Conservation (phyloP, 2,329 filamentous ascomycete species). For the Trichophyton equinum region DNA sequence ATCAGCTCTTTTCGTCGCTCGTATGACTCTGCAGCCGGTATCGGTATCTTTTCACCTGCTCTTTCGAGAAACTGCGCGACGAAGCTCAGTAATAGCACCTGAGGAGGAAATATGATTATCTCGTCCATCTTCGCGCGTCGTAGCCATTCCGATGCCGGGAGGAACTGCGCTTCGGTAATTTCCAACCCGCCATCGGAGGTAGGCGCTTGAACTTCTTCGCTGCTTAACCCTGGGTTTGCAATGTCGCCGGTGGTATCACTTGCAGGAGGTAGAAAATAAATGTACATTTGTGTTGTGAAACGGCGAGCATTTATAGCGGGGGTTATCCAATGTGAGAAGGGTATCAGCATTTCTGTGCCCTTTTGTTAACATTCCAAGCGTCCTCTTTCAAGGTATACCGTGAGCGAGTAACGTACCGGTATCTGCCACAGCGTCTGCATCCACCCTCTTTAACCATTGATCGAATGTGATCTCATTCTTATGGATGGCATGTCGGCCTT, state of each 20-base stretch:
- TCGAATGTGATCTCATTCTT: conserved; percentile 50
- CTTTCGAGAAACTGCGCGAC: conserved; percentile 38
- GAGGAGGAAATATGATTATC: conserved; percentile 81
- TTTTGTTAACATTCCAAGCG: neutral
- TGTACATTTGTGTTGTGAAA: conserved; percentile 94
- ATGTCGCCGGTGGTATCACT: conserved; percentile 19
- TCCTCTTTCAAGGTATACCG: neutral
- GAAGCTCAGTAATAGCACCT: conserved; percentile 51
- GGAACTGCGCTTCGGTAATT: conserved; percentile 66
- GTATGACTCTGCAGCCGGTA: conserved; percentile 20
- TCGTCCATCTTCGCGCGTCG: conserved; percentile 48
- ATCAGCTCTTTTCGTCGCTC: conserved; percentile 33
- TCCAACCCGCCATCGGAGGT: conserved; percentile 58
- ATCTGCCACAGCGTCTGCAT: conserved; percentile 39
- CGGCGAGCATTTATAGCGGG: conserved; percentile 55
- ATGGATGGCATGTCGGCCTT: conserved; percentile 58
- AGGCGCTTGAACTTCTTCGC: conserved; percentile 53
- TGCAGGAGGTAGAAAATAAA: conserved; percentile 69
- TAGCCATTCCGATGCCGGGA: conserved; percentile 58
- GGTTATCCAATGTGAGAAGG: conserved; percentile 89
- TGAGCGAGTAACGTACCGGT: conserved; percentile 34
- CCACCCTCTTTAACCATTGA: conserved; percentile 45
- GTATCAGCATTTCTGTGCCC: conserved; percentile 42
- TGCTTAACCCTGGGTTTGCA: conserved; percentile 25
- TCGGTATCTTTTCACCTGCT: conserved; percentile 14